Base-by-base conservation (phyloP, 805 yeast genomes). In the Teunomyces gatunensis region DNA sequence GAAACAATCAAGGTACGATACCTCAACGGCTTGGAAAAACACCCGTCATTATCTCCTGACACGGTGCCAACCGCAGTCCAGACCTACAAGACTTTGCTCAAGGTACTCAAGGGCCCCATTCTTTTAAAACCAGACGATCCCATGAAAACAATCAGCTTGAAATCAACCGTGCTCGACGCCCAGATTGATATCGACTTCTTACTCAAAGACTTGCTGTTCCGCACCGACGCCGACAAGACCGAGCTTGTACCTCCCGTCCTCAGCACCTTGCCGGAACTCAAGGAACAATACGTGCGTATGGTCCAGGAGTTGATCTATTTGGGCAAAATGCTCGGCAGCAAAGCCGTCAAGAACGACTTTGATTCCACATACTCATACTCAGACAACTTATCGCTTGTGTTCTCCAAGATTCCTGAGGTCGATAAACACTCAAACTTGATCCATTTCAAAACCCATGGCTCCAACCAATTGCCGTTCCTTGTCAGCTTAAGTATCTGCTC, bases 101-200 rank as follows among this genome's bases (percentile, higher is more conserved):
- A 80, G 50, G 84, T 86, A 6, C 66, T 88, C 41, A 79, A 74
- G 52, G 91, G 89, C 1, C 92, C 96, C 0, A 62, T 89, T 18
- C 60, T 70, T 6, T 61, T 75, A 20, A 63, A 59, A 2, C 67
- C 75, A 2, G 67, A 62, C 2, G 77, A 74, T 4, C 79, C 77
- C 9, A 64, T 72, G 2, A 83, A 79, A 56, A 80, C 85, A 0
- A 83, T 89, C 33, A 71, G 75, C 50, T 62, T 79, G 3, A 61
- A 67, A n/a, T 77, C 77, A 50, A 70, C 80, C 12, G 67, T 75
- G 1, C 64, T 86, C 48, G 81, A 79, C 51, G 69, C 86, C 2
- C 80, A 80, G 47, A 61, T 87, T 4, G 82, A 85, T 52, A 73
- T 85, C 2, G 61, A 67, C 0, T 65, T 87, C 44, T 66, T 89